A percentile compares a stretch with the other conserved stretches of the same genome.
These are phyloP conservation scores for Nigrospora sphaerica DNA, from an alignment of 2,329 filamentous ascomycete genomes.

Conservation along the genomic window DNA sequence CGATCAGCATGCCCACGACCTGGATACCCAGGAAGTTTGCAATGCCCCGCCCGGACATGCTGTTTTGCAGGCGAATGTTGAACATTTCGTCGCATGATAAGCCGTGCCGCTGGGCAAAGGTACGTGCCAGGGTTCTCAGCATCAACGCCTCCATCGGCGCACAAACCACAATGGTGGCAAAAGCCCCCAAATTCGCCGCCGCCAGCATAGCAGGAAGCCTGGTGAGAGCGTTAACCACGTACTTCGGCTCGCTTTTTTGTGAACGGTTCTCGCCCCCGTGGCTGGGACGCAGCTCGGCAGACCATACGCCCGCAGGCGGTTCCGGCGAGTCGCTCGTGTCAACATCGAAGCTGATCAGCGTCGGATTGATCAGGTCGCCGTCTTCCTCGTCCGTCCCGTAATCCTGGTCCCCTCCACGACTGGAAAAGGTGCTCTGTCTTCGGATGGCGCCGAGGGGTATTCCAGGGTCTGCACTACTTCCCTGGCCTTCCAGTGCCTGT, in stretches of 20 bases:
- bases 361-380: constrained; percentile 45
- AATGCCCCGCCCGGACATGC: constrained; percentile 29
- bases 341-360: constrained; percentile 55
- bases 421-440: constrained; percentile 39
- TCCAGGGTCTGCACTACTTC: constrained; percentile 13
- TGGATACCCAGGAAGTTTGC: constrained; percentile 39
- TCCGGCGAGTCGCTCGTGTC: constrained; percentile 48
- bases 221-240: constrained; percentile 42
- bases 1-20: constrained; percentile 34
- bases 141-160: constrained; percentile 40
- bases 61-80: constrained; percentile 19
- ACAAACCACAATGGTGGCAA: constrained; percentile 32
- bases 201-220: constrained; percentile 41
- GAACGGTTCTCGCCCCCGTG: constrained; percentile 21
- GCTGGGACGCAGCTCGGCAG: constrained; percentile 50
- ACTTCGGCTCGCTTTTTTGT: constrained; percentile 25
- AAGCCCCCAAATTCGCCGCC: constrained; percentile 37
- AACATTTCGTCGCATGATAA: not conserved
- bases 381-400: constrained; percentile 51
- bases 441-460: constrained; percentile 26
- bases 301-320: constrained; percentile 46
- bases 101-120: constrained; percentile 30
- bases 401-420: constrained; percentile 37
- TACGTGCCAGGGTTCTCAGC: constrained; percentile 35
- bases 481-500: constrained; percentile 22